A percentile compares a stretch with the other conserved stretches of the same genome.
Evolutionary conservation across 2,329 filamentous ascomycete genomes (phyloP).

Genomic region (Aspergillus oerlinghausenensis): DNA sequence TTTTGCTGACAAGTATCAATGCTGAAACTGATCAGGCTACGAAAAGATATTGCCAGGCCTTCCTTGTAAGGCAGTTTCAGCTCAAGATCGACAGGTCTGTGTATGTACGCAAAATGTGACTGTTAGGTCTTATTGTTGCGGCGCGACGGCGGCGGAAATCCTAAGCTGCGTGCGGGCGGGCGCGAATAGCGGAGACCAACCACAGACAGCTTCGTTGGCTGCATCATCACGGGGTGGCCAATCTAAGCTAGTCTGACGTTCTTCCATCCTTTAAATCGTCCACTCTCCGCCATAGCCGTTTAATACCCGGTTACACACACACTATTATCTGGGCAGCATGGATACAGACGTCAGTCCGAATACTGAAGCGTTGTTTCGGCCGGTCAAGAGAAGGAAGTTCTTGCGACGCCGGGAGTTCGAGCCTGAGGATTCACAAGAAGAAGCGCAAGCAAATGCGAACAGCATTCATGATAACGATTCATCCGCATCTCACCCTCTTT

Average conservation of each 20-base stretch:
- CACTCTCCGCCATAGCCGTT: background rate
- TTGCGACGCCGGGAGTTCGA: constrained; percentile 40
- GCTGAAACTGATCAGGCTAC: background rate
- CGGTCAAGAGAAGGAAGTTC: constrained; percentile 49
- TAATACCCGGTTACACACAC: background rate
- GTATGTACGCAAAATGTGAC: background rate
- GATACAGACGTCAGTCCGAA: constrained; percentile 20
- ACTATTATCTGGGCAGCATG: constrained; percentile 18
- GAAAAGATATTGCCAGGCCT: background rate
- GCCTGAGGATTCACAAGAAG: constrained; percentile 15
- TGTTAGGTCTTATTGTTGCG: background rate
- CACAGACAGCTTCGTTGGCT: background rate
- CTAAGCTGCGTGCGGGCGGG: background rate
- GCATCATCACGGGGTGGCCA: background rate
- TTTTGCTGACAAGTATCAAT: background rate
- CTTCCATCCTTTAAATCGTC: background rate
- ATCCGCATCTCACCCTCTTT: constrained; percentile 8
- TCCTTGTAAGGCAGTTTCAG: background rate
- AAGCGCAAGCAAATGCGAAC: constrained; percentile 10
- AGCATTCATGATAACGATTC: constrained; percentile 4
- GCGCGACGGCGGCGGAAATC: constrained; percentile 3
- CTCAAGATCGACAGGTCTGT: background rate
- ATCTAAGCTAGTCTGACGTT: background rate
- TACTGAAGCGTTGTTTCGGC: constrained; percentile 40
- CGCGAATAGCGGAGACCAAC: background rate